Percentiles rank a stretch among this genome's conserved stretches.
phyloP scores from a whole-genome alignment of 805 yeast species.

The Wickerhamomyces hampshirensis region DNA sequence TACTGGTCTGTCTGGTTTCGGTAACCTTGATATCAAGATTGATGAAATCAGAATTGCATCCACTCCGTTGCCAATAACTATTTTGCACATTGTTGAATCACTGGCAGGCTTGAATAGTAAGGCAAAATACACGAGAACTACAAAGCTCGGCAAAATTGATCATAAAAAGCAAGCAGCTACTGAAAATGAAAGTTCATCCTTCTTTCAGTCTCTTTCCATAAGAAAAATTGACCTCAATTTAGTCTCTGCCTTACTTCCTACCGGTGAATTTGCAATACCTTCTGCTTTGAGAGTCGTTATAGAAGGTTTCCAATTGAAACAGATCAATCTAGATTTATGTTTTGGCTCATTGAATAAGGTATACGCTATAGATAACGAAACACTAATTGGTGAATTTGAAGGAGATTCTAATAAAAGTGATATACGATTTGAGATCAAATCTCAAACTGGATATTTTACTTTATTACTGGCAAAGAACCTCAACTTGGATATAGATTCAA shows the following conservation, averaged over 20 bases:
- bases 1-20: conserved; percentile 38
- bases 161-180: conserved; percentile 3
- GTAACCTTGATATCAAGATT: conserved; percentile 30
- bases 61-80: conserved; percentile 29
- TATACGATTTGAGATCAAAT: conserved; percentile 45
- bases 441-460: conserved; percentile 32
- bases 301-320: conserved; percentile 35
- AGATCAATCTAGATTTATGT: conserved; percentile 35
- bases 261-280: conserved; percentile 39
- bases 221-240: conserved; percentile 35
- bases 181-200: too few relatives aligned
- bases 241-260: conserved; percentile 38
- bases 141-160: conserved; percentile 10
- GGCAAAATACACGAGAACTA: conserved; percentile 6
- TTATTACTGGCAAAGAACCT: conserved; percentile 41
- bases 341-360: conserved; percentile 45
- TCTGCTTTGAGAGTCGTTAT: conserved; percentile 25
- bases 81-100: conserved; percentile 24
- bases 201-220: conserved; percentile 36
- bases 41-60: conserved; percentile 36
- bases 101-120: conserved; percentile 12
- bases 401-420: conserved; percentile 38
- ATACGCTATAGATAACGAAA: conserved; percentile 22
- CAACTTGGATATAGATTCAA: conserved; percentile 7
- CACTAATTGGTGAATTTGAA: conserved; percentile 24